phyloP scores from a whole-genome alignment of 108 stramenopile species.

The Thalassiosira profunda region DNA sequence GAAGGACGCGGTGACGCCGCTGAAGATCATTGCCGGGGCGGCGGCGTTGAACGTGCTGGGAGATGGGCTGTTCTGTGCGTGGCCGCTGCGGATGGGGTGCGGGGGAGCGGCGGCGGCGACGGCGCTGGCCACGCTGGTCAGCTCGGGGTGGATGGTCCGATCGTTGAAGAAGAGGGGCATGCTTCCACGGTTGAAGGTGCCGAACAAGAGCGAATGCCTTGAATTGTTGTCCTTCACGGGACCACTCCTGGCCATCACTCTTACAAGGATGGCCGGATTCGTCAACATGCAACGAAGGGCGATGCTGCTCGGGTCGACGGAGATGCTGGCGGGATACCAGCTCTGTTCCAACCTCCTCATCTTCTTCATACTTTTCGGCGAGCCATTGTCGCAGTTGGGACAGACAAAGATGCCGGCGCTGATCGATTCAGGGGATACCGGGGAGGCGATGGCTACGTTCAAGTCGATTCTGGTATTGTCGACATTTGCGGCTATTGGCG shows the following conservation, averaged over 20 bases:
- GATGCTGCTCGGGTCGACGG: conserved; percentile 66
- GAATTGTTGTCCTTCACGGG: conserved; percentile 70
- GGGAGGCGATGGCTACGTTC: conserved; percentile 50
- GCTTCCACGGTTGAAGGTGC: conserved; percentile 61
- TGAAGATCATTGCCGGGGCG: conserved; percentile 72
- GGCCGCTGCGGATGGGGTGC: conserved; percentile 70
- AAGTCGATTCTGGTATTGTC: conserved; percentile 71
- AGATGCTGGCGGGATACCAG: conserved; percentile 80
- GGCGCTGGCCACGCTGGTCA: conserved; percentile 70
- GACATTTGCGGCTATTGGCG: conserved; percentile 46
- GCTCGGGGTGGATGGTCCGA: conserved; percentile 65
- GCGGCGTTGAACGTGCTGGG: conserved; percentile 74
- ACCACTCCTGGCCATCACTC: conserved; percentile 76
- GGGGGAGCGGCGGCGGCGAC: conserved; percentile 86
- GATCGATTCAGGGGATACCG: conserved; percentile 55
- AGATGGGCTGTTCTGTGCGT: conserved; percentile 68
- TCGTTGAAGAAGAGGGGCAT: conserved; percentile 56
- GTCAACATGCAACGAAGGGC: conserved; percentile 75
- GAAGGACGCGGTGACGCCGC: conserved; percentile 78
- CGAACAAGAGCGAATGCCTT: conserved; percentile 57
- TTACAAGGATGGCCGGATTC: conserved; percentile 72
- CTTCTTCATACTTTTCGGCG: conserved; percentile 86
- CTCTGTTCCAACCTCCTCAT: conserved; percentile 67
- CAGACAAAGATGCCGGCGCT: conserved; percentile 79
- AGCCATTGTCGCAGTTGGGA: conserved; percentile 74